Evolutionary conservation across 2,329 filamentous ascomycete genomes (phyloP), one percentile per base, ranked within the genome.

Genomic region (Aspergillus novoparasiticus): DNA sequence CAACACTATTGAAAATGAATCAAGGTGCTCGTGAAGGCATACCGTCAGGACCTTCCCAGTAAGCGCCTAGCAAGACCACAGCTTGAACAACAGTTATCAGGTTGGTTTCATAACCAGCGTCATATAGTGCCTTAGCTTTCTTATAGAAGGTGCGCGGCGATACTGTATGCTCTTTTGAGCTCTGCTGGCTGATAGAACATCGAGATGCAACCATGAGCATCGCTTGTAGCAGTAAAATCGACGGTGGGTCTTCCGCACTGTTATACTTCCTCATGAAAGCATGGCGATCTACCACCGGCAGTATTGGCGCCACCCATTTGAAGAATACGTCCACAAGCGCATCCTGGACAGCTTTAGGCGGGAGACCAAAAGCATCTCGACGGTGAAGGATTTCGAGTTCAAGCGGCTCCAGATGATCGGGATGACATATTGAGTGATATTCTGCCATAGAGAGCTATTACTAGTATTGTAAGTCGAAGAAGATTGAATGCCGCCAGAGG

Each of bases 11-110:
- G 28, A 19, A 36, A 30, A 23, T 51, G 34, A 56, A 26, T 11
- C 34, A 53, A 10, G 41, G 43, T 12, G 32, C 4, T 11, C 16
- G 11, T 19, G 30, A 51, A n/a, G n/a, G 21, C 58, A 46, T 61
- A 66, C 64, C 64, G 57, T 66, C 64, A 5, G 60, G 64, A 2
- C 64, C 64, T 56, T 66, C 62, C 64, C 64, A 66, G 28, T 64
- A 66, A 10, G 60, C 30, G 10, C 64, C 62, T 41, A 66, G 19
- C 41, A 66, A 30, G 6, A 59, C 55, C 19, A 64, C 62, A 28
- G 64, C 59, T 43, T 66, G 64, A 2, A 66, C 6, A 26, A 64
- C 32, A 14, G 43, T 50, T 3, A 59, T 57, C 16, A 26, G 11
- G 21, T 64, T 26, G 8, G 34, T 48, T 19, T 66, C 64, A 46